A percentile compares a stretch with the other conserved stretches of the same genome.
These are phyloP conservation scores for Saksenaea oblongispora DNA, from an alignment of 371 early-diverging fungal species.

Conservation along the genomic window DNA sequence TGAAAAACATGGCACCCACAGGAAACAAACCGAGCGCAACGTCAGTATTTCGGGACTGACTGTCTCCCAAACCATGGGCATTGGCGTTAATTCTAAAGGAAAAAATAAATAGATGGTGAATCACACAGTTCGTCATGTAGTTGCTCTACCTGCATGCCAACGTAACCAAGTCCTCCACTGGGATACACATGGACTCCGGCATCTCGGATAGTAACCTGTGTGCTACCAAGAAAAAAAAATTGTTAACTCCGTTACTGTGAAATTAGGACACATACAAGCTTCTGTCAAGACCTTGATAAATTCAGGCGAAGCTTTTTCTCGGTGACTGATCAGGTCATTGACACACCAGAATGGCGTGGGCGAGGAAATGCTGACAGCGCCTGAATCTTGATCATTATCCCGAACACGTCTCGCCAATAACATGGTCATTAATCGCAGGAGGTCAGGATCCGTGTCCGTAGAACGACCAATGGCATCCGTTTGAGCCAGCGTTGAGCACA, in stretches of 20 bases:
- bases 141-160: conserved; percentile 57
- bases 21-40: conserved; percentile 69
- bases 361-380: neutral
- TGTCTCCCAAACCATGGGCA: conserved; percentile 58
- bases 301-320: conserved; percentile 51
- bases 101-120: neutral
- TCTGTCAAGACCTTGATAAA: conserved; percentile 51
- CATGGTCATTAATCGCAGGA: conserved; percentile 51
- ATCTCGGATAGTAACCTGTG: conserved; percentile 46
- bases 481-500: conserved; percentile 52
- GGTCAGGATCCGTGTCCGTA: conserved; percentile 57
- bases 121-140: neutral
- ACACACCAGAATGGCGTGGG: conserved; percentile 53
- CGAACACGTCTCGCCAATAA: conserved; percentile 46
- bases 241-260: neutral
- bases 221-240: conserved; percentile 14
- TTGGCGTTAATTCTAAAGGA: conserved; percentile 57
- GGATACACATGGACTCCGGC: conserved; percentile 43
- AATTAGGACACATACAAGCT: conserved; percentile 40
- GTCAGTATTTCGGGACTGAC: conserved; percentile 53
- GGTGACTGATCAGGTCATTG: conserved; percentile 63
- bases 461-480: conserved; percentile 48
- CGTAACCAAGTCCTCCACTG: conserved; percentile 56
- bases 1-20: conserved; percentile 59
- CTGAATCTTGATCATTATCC: conserved; percentile 16